Conservation (phyloP, 1,284 basidiomycete genomes). For the Apiotrichum brassicae region DNA sequence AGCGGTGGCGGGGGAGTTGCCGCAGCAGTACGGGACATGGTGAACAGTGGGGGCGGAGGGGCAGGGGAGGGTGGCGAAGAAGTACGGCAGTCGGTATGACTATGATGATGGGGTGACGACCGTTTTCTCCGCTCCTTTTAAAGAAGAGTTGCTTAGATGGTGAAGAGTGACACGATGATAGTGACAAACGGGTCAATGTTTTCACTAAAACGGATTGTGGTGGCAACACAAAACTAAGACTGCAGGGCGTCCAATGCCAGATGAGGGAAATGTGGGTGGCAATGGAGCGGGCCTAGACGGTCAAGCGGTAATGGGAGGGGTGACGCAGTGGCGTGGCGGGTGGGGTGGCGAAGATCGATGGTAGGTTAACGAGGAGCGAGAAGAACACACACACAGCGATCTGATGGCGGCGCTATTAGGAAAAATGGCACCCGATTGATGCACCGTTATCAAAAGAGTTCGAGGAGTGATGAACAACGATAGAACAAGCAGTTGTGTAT, state of each 20-base stretch:
- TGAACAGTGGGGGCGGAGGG: slow-evolving; percentile 12
- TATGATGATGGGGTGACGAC: slow-evolving; percentile 28
- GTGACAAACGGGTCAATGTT: no score
- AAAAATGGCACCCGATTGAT: no score
- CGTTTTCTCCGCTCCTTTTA: slow-evolving; percentile 44
- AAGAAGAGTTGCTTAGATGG: no score
- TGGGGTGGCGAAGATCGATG: not conserved
- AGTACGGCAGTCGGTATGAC: slow-evolving; percentile 41
- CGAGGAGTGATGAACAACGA: no score
- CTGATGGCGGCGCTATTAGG: no score
- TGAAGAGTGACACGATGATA: no score
- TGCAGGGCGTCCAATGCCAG: not conserved
- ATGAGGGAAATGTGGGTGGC: not conserved
- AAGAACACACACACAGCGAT: no score
- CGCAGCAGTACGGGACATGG: slow-evolving; percentile 38
- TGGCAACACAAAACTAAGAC: not conserved
- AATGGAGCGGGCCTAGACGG: not conserved
- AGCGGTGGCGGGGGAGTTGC: slow-evolving; percentile 39
- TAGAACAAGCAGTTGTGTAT: no score
- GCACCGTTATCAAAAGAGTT: no score
- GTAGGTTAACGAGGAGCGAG: not conserved
- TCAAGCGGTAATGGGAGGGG: not conserved
- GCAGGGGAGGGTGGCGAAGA: slow-evolving; percentile 41
- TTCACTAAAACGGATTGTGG: no score
- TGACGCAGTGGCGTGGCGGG: not conserved